Evolutionary conservation across 768 basidiomycete genomes (phyloP).

Genomic region (Psilocybe cyanescens): DNA sequence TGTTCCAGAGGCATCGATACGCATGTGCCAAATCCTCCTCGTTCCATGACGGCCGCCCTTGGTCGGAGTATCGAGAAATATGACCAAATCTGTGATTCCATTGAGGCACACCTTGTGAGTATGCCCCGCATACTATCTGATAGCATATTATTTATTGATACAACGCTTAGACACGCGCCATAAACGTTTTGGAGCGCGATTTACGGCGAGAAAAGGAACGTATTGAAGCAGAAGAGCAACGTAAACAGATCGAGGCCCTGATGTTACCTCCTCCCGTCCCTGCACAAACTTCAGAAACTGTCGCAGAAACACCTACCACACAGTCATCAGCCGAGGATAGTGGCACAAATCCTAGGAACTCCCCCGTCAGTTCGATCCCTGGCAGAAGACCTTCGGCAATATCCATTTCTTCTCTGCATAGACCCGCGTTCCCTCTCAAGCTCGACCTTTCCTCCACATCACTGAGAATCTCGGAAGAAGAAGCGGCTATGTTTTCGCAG

Average conservation of each 20-base stretch:
- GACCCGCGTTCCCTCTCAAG: constrained; percentile 71
- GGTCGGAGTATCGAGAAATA: constrained; percentile 79
- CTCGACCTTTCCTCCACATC: constrained; percentile 79
- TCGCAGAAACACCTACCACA: constrained; percentile 25
- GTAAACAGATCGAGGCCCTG: constrained; percentile 21
- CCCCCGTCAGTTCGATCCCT: constrained; percentile 35
- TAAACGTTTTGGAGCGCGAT: constrained; percentile 74
- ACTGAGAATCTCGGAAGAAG: constrained; percentile 69
- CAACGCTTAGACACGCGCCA: constrained; percentile 62
- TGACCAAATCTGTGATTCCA: constrained; percentile 78
- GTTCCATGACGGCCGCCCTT: constrained; percentile 63
- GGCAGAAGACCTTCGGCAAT: constrained; percentile 75
- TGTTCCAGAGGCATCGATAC: constrained; percentile 58
- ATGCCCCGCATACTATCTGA: background rate
- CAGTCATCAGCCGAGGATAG: constrained; percentile 29
- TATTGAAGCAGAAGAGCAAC: constrained; percentile 38
- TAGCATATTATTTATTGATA: constrained; percentile 2
- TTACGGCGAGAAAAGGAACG: constrained; percentile 63
- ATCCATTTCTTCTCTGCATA: constrained; percentile 78
- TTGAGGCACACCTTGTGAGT: constrained; percentile 74
- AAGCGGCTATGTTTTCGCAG: constrained; percentile 57
- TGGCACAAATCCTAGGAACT: constrained; percentile 27
- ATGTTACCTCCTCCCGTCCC: constrained; percentile 26
- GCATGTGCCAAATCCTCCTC: constrained; percentile 64
- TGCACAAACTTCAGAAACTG: constrained; percentile 17